phyloP scores from a whole-genome alignment of 495 filamentous ascomycete genomes.

The Penicillium egyptiacum region DNA sequence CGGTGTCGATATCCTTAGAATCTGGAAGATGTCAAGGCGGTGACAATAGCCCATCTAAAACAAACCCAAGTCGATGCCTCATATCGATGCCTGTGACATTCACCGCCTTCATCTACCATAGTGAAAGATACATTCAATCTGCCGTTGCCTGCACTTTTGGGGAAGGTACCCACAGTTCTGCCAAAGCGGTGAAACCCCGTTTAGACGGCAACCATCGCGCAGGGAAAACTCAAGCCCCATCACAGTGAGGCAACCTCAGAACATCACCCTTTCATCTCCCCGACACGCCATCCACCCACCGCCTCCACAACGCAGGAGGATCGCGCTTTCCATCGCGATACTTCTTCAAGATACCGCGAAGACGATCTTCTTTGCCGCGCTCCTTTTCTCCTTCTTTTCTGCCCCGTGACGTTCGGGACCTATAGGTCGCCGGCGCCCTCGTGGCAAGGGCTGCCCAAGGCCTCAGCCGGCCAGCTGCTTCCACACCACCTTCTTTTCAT shows the following conservation, averaged over 20 bases:
- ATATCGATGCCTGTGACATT: neutral
- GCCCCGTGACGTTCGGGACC: slow-evolving; percentile 44
- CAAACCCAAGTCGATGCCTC: slow-evolving; percentile 6
- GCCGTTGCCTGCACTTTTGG: slow-evolving; percentile 1
- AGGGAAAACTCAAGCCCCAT: slow-evolving; percentile 51
- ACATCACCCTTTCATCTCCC: slow-evolving; percentile 46
- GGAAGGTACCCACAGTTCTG: slow-evolving; percentile 10
- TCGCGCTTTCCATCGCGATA: slow-evolving; percentile 50
- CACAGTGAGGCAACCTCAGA: slow-evolving; percentile 44
- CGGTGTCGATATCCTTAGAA: slow-evolving; percentile 15
- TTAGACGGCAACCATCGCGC: slow-evolving; percentile 26
- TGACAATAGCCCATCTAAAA: slow-evolving; percentile 13
- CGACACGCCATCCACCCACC: slow-evolving; percentile 37
- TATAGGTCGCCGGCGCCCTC: slow-evolving; percentile 52
- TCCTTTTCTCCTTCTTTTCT: slow-evolving; percentile 32
- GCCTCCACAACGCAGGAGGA: slow-evolving; percentile 36
- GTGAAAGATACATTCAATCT: neutral
- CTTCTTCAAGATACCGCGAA: slow-evolving; percentile 26
- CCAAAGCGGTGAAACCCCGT: slow-evolving; percentile 17
- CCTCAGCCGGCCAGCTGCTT: slow-evolving; percentile 50
- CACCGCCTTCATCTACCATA: slow-evolving; percentile 6
- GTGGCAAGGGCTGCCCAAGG: slow-evolving; percentile 56
- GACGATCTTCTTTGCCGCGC: slow-evolving; percentile 30
- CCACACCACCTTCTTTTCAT: slow-evolving; percentile 38
- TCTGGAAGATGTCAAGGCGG: slow-evolving; percentile 16